Conservation (phyloP, 2,329 filamentous ascomycete genomes). For the Periconia macrospinosa region DNA sequence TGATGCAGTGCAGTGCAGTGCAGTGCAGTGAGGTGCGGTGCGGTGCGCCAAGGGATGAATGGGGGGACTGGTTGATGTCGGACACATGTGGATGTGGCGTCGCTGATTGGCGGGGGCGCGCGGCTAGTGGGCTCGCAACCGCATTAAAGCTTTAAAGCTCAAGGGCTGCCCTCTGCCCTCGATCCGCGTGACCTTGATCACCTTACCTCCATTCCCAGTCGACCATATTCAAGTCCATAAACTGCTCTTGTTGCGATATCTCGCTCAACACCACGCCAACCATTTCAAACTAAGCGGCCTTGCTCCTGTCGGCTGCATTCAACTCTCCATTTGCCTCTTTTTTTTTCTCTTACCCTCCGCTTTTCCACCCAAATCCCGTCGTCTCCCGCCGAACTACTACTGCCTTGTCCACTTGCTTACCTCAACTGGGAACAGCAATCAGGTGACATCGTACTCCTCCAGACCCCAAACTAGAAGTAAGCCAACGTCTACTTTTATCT, state of each 20-base stretch:
- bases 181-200: conserved; percentile 2
- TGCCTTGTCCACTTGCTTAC: background rate
- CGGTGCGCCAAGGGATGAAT: background rate
- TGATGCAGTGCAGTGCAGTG: too few relatives aligned
- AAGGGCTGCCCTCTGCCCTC: background rate
- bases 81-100: background rate
- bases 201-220: background rate
- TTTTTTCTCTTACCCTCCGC: background rate
- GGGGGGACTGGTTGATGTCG: too few relatives aligned
- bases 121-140: too few relatives aligned
- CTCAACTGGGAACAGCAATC: conserved; percentile 11
- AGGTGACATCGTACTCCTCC: conserved; percentile 1
- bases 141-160: background rate
- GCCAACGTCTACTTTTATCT: background rate
- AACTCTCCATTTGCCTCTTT: background rate
- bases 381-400: background rate
- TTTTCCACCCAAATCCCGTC: background rate
- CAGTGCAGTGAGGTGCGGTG: too few relatives aligned
- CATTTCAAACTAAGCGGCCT: background rate
- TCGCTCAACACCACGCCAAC: background rate
- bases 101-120: background rate
- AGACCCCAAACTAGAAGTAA: background rate
- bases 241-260: background rate
- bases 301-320: background rate
- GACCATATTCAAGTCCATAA: background rate